phyloP scores from a whole-genome alignment of 768 basidiomycete species.

The Leccinum arenicola region DNA sequence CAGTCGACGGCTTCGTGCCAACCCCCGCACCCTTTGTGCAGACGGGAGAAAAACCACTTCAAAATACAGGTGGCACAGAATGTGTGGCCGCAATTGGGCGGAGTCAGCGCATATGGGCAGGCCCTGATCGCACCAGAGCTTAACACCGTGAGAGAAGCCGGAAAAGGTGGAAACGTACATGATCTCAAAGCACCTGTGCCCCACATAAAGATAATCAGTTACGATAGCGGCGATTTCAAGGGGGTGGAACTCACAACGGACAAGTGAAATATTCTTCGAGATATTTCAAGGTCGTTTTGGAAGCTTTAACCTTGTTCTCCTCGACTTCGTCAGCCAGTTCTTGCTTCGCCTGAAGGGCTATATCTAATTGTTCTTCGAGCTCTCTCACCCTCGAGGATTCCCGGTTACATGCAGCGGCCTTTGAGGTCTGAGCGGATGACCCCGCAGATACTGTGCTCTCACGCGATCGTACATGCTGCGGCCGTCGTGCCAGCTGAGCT shows the following conservation, averaged over 20 bases:
- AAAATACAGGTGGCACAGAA: slow-evolving; percentile 67
- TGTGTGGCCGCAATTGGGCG: slow-evolving; percentile 61
- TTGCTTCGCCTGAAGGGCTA: slow-evolving; percentile 40
- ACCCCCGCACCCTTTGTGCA: slow-evolving; percentile 58
- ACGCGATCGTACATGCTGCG: slow-evolving; percentile 1
- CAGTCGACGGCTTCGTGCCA: slow-evolving; percentile 71
- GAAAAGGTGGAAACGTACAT: slow-evolving; percentile 34
- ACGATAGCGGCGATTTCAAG: slow-evolving; percentile 2
- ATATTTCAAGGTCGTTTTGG: slow-evolving; percentile 43
- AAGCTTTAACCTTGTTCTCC: slow-evolving; percentile 33
- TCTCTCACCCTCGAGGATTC: slow-evolving; percentile 38
- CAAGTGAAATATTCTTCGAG: slow-evolving; percentile 67
- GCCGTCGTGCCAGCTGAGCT: neutral
- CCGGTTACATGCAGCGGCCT: slow-evolving; percentile 30
- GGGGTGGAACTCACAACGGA: slow-evolving; percentile 45
- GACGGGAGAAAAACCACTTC: slow-evolving; percentile 66
- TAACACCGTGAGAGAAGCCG: slow-evolving; percentile 5
- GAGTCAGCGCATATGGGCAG: slow-evolving; percentile 54
- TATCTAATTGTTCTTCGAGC: slow-evolving; percentile 40
- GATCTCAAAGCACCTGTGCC: slow-evolving; percentile 58
- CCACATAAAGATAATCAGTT: slow-evolving; percentile 11
- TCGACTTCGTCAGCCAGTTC: slow-evolving; percentile 41
- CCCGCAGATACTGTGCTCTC: neutral
- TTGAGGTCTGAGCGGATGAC: neutral
- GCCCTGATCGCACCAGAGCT: slow-evolving; percentile 32